Percentiles rank a stretch among this genome's conserved stretches.
Evolutionary conservation across 805 yeast species (phyloP).

Genomic region (Candida yuanshanica): DNA sequence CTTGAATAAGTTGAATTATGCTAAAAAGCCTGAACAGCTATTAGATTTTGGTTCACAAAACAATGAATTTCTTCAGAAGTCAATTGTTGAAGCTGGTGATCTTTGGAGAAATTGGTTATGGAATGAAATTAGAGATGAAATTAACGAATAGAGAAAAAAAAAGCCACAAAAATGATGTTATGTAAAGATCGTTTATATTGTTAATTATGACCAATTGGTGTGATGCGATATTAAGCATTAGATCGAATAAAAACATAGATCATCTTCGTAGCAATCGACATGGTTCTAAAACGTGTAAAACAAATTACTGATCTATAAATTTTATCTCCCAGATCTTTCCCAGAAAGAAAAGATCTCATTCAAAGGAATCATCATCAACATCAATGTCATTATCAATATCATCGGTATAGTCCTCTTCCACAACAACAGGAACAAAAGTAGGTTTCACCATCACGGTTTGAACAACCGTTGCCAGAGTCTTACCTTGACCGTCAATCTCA

Average conservation of each 20-base stretch:
- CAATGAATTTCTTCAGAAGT: conserved; percentile 51
- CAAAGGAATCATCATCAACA: neutral
- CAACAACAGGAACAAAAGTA: conserved; percentile 29
- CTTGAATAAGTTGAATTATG: conserved; percentile 39
- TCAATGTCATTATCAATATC: conserved; percentile 11
- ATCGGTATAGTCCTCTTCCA: conserved; percentile 30
- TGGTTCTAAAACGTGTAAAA: too few species aligned
- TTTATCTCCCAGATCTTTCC: too few species aligned
- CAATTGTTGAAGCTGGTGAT: conserved; percentile 76
- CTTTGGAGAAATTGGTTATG: conserved; percentile 82
- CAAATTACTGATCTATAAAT: too few species aligned
- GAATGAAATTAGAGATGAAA: conserved; percentile 46
- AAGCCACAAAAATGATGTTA: too few species aligned
- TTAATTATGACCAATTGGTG: too few species aligned
- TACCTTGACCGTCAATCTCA: conserved; percentile 23
- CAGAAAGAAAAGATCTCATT: neutral
- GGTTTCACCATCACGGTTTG: conserved; percentile 23
- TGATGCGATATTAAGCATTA: too few species aligned
- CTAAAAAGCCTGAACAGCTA: conserved; percentile 1
- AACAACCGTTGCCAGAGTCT: conserved; percentile 21
- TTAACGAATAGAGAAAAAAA: conserved; percentile 11
- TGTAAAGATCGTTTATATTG: too few species aligned
- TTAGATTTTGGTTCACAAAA: conserved; percentile 1
- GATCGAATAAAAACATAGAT: too few species aligned
- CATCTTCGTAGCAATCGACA: too few species aligned